These are phyloP conservation scores for Meyerozyma guilliermondii DNA, from an alignment of 1,139 yeast genomes.

Conservation along the genomic window DNA sequence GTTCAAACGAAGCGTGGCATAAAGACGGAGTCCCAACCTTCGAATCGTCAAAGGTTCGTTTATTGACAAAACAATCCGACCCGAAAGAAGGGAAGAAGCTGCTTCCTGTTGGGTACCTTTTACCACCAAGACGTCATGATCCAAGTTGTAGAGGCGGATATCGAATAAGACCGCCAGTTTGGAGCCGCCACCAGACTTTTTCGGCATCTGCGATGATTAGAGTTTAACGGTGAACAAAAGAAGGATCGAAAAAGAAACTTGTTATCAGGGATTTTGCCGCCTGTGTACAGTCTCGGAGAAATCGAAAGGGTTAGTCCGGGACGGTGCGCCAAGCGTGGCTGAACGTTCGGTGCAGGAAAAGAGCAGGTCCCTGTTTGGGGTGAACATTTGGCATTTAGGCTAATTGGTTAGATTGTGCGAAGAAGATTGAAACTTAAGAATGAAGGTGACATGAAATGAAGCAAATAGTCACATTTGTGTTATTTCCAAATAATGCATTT, in stretches of 20 bases:
- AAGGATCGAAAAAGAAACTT: neutral
- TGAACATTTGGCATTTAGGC: too few species aligned
- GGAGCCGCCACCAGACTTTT: conserved; percentile 1
- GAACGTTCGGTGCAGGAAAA: neutral
- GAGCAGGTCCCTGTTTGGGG: too few species aligned
- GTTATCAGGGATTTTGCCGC: neutral
- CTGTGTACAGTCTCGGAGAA: conserved; percentile 1
- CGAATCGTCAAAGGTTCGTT: conserved; percentile 71
- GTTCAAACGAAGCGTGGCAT: conserved; percentile 59
- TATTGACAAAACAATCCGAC: conserved; percentile 72
- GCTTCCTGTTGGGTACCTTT: conserved; percentile 80
- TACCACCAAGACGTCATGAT: conserved; percentile 74
- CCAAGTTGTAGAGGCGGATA: conserved; percentile 58
- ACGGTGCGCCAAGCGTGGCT: neutral
- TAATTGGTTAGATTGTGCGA: too few species aligned
- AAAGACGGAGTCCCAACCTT: conserved; percentile 55
- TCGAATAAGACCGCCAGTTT: conserved; percentile 48
- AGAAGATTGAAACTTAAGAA: too few species aligned
- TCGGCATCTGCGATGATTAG: neutral
- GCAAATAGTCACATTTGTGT: too few species aligned
- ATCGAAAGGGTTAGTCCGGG: neutral
- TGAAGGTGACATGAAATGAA: too few species aligned
- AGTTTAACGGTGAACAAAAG: neutral
- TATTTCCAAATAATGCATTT: too few species aligned
- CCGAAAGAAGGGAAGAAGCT: conserved; percentile 67